A percentile compares a stretch with the other conserved stretches of the same genome.
Conservation (phyloP, 2,329 filamentous ascomycete genomes). For the Aspergillus spinulosporus region DNA sequence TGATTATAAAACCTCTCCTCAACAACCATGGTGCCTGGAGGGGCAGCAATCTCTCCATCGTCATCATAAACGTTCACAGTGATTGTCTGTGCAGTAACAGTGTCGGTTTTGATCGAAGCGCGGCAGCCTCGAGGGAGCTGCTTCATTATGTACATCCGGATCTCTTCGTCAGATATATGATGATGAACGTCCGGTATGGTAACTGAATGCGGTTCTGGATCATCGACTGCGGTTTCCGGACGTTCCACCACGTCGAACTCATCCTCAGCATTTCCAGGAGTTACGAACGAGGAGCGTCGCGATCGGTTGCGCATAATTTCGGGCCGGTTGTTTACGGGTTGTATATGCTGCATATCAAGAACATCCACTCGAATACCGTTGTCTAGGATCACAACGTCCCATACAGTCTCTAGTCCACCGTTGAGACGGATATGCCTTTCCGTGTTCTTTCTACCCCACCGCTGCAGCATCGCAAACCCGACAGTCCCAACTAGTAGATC, state of each 20-base stretch:
- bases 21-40: constrained; percentile 48
- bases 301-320: constrained; percentile 48
- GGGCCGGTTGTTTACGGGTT: constrained; percentile 35
- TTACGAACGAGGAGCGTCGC: constrained; percentile 55
- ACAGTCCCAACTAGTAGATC: constrained; percentile 47
- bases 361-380: constrained; percentile 49
- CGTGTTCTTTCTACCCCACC: constrained; percentile 48
- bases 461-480: constrained; percentile 49
- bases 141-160: constrained; percentile 49
- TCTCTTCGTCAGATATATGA: constrained; percentile 47
- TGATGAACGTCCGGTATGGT: constrained; percentile 40
- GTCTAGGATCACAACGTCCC: constrained; percentile 52
- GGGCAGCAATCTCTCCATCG: constrained; percentile 44
- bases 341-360: constrained; percentile 43
- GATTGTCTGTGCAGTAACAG: constrained; percentile 47
- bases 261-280: constrained; percentile 39
- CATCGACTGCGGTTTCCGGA: constrained; percentile 28
- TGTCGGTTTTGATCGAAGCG: constrained; percentile 47
- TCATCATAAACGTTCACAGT: constrained; percentile 50
- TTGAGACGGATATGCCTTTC: constrained; percentile 42
- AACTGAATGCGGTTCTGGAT: constrained; percentile 28
- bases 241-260: constrained; percentile 43
- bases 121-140: constrained; percentile 45
- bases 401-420: constrained; percentile 47
- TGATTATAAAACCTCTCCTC: constrained; percentile 52